Conservation (phyloP, 2,329 filamentous ascomycete species). For the Aspergillus melleus region DNA sequence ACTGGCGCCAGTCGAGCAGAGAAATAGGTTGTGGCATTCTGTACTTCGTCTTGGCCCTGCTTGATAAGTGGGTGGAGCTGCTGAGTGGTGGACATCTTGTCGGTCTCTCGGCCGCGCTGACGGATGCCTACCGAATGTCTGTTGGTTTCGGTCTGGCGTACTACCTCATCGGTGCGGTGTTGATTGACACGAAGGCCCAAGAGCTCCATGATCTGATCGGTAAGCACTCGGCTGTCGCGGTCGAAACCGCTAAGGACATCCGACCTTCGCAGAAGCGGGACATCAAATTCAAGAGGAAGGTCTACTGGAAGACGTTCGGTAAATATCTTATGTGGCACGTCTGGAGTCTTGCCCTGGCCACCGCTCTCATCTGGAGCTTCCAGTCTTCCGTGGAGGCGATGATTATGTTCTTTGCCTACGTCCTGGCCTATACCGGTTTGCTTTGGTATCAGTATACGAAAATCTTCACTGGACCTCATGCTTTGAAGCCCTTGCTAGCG, state of each 20-base stretch:
- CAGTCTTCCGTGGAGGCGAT: slow-evolving; percentile 43
- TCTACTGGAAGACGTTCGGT: slow-evolving; percentile 54
- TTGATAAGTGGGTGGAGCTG: slow-evolving; percentile 57
- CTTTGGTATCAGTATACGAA: slow-evolving; percentile 56
- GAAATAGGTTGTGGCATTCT: slow-evolving; percentile 56
- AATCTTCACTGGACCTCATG: slow-evolving; percentile 53
- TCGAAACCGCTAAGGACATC: slow-evolving; percentile 45
- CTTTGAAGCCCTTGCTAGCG: slow-evolving; percentile 49
- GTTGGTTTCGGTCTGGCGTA: slow-evolving; percentile 59
- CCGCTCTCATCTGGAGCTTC: slow-evolving; percentile 55
- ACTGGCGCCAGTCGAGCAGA: slow-evolving; percentile 58
- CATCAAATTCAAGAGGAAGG: slow-evolving; percentile 45
- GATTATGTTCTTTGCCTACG: slow-evolving; percentile 53
- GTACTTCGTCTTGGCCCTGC: slow-evolving; percentile 56
- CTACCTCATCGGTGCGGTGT: slow-evolving; percentile 57
- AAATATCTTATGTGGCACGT: slow-evolving; percentile 54
- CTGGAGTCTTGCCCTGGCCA: slow-evolving; percentile 53
- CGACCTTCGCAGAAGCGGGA: slow-evolving; percentile 48
- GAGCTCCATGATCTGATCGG: slow-evolving; percentile 50
- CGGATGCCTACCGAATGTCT: slow-evolving; percentile 44
- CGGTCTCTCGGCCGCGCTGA: slow-evolving; percentile 39
- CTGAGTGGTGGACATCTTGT: slow-evolving; percentile 46
- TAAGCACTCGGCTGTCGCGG: slow-evolving; percentile 41
- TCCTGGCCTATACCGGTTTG: slow-evolving; percentile 53
- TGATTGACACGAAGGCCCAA: slow-evolving; percentile 57